phyloP scores from a whole-genome alignment of 345 rosid species.

The Barbarea vulgaris region DNA sequence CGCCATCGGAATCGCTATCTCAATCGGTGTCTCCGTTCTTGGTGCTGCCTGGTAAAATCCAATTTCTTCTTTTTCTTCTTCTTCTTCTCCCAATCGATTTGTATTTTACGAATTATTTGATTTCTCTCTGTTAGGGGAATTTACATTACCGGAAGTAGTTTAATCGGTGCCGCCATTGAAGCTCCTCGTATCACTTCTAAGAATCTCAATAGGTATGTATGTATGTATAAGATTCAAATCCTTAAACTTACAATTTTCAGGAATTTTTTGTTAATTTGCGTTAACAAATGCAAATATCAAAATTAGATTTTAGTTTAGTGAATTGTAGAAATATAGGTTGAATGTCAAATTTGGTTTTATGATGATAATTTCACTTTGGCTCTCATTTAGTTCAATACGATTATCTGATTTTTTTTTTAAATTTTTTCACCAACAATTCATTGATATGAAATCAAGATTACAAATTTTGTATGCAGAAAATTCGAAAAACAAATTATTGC shows the following conservation, averaged over 20 bases:
- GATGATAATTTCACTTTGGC: no score
- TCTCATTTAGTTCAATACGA: no score
- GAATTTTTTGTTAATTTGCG: neutral
- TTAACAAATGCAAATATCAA: neutral
- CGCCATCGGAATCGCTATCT: slow-evolving; percentile 82
- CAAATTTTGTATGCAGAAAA: no score
- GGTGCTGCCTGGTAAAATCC: slow-evolving; percentile 99
- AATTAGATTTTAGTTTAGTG: no score
- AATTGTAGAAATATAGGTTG: no score
- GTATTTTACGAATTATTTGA: neutral
- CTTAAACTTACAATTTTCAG: slow-evolving; percentile 7
- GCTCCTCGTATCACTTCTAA: slow-evolving; percentile 95
- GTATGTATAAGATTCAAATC: neutral
- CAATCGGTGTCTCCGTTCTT: slow-evolving; percentile 95
- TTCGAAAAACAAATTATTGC: no score
- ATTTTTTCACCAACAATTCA: no score
- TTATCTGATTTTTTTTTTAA: no score
- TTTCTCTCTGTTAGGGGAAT: slow-evolving; percentile 60
- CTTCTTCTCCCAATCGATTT: neutral
- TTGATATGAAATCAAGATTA: no score
- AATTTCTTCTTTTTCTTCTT: no score
- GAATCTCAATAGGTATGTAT: slow-evolving; percentile 90
- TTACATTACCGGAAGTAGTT: slow-evolving; percentile 91
- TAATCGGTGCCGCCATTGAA: slow-evolving; percentile 92
- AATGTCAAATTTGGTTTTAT: no score